Evolutionary conservation across 257 asterid species (phyloP).

Genomic region (Petunia secreta): DNA sequence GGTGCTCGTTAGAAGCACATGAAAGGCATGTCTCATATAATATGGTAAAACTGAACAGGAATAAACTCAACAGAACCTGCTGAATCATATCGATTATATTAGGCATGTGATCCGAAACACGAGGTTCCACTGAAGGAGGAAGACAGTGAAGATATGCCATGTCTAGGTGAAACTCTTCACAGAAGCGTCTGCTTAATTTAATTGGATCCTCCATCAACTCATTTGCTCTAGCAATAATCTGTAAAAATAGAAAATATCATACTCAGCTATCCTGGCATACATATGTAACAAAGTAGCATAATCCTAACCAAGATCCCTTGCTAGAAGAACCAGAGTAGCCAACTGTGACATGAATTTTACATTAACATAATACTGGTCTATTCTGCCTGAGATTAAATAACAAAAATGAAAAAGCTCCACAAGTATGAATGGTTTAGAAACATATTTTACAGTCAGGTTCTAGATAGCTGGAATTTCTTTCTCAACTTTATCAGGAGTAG

Average conservation of each 20-base stretch:
- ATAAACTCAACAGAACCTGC: slow-evolving; percentile 51
- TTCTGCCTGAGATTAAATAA: too few relatives aligned
- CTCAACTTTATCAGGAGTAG: too few relatives aligned
- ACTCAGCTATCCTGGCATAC: slow-evolving; percentile 56
- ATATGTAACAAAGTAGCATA: slow-evolving; percentile 17
- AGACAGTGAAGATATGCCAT: slow-evolving; percentile 79
- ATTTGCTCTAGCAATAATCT: slow-evolving; percentile 92
- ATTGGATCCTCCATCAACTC: slow-evolving; percentile 88
- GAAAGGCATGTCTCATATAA: background rate
- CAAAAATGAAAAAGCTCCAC: too few relatives aligned
- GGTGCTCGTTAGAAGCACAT: background rate
- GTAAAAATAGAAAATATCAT: slow-evolving; percentile 63
- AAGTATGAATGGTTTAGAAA: too few relatives aligned
- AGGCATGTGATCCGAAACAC: slow-evolving; percentile 90
- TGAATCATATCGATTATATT: slow-evolving; percentile 83
- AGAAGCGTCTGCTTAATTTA: slow-evolving; percentile 73
- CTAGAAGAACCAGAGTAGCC: too few relatives aligned
- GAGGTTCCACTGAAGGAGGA: slow-evolving; percentile 93
- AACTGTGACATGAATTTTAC: too few relatives aligned
- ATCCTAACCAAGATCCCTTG: too few relatives aligned
- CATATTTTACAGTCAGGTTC: too few relatives aligned
- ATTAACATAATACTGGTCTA: too few relatives aligned
- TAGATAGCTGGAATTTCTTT: too few relatives aligned
- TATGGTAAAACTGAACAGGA: background rate
- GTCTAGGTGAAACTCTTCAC: slow-evolving; percentile 88